Evolutionary conservation across 2,329 filamentous ascomycete genomes (phyloP).

Genomic region (Fusarium fujikuroi): DNA sequence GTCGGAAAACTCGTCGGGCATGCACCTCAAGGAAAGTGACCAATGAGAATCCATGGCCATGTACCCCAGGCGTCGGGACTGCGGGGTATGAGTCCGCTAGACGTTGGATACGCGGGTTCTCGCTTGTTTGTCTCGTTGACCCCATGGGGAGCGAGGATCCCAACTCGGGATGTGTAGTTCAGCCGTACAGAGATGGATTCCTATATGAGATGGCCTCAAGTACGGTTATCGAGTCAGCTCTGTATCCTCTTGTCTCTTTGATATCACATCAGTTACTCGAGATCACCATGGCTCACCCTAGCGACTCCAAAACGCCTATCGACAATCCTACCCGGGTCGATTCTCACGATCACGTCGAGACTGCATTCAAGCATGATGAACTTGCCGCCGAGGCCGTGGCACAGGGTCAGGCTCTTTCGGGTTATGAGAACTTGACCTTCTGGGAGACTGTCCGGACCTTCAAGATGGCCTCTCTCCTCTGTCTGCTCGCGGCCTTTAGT

Average conservation of each 20-base stretch:
- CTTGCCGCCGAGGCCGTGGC: not conserved
- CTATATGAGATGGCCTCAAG: not conserved
- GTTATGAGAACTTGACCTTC: too few species aligned
- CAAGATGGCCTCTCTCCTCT: too few species aligned
- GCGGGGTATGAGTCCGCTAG: not conserved
- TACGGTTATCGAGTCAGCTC: not conserved
- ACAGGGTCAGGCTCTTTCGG: too few species aligned
- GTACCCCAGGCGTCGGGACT: not conserved
- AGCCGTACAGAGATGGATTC: not conserved
- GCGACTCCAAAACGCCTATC: not conserved
- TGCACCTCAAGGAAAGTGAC: not conserved
- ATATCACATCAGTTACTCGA: not conserved
- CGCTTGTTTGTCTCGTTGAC: not conserved
- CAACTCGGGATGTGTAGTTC: not conserved
- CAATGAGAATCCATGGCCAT: not conserved
- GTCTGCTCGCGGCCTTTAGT: too few species aligned
- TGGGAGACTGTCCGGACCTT: too few species aligned
- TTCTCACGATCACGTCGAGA: not conserved
- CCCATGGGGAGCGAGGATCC: not conserved
- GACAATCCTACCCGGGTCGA: not conserved
- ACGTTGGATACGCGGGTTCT: not conserved
- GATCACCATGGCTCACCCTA: not conserved
- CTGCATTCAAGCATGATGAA: not conserved
- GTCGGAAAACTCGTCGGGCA: not conserved
- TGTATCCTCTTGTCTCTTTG: not conserved